A percentile compares a stretch with the other conserved stretches of the same genome.
phyloP scores from a whole-genome alignment of 1,284 basidiomycete species.

The Cryptococcus jaspeensis region DNA sequence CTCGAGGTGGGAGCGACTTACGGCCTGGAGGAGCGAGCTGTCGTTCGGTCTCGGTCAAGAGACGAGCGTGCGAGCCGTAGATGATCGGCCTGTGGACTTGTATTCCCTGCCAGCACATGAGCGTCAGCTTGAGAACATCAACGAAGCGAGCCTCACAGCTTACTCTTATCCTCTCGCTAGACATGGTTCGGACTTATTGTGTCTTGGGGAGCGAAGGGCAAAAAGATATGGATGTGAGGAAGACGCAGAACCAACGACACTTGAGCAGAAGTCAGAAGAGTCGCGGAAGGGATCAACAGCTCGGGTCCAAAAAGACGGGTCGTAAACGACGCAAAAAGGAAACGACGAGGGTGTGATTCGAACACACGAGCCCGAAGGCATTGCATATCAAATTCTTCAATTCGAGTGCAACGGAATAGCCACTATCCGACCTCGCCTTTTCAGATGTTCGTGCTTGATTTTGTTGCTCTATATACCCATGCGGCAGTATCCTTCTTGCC shows the following conservation, averaged over 20 bases:
- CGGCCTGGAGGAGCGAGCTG: slow-evolving; percentile 39
- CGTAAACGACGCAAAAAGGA: not conserved
- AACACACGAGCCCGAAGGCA: slow-evolving; percentile 13
- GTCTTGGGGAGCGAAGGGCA: too few relatives aligned
- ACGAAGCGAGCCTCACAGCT: not conserved
- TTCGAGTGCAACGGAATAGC: slow-evolving; percentile 16
- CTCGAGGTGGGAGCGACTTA: slow-evolving; percentile 24
- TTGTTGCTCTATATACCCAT: not conserved
- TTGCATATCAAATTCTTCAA: slow-evolving; percentile 4
- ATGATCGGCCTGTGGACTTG: slow-evolving; percentile 88
- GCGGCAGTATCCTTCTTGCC: not conserved
- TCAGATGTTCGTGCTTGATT: not conserved
- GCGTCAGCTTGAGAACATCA: too few relatives aligned
- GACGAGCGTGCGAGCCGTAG: slow-evolving; percentile 90
- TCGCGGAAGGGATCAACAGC: not conserved
- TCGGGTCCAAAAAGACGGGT: not conserved
- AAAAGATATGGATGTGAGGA: too few relatives aligned
- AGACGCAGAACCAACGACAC: too few relatives aligned
- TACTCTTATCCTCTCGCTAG: slow-evolving; percentile 36
- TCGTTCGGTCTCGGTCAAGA: slow-evolving; percentile 71
- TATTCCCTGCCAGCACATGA: slow-evolving; percentile 65
- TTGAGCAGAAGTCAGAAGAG: too few relatives aligned
- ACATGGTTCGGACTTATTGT: slow-evolving; percentile 11
- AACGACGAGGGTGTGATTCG: slow-evolving; percentile 11
- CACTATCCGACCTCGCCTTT: slow-evolving; percentile 12